Conservation (phyloP, 371 early-diverging fungal genomes). For the Amoeboaphelidium occidentale region DNA sequence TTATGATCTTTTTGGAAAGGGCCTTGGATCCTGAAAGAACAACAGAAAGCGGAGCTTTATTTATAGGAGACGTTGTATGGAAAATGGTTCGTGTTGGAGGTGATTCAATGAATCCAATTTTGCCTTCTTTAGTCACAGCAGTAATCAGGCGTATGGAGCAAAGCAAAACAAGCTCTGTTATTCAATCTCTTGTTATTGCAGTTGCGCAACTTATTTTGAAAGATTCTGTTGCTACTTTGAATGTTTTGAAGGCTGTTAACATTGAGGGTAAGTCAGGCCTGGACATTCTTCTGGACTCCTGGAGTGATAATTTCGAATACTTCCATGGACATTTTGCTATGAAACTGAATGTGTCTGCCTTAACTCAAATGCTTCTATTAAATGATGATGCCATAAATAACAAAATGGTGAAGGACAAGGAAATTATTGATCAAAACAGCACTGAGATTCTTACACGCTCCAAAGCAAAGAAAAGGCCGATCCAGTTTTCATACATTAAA, state of each 20-base stretch:
- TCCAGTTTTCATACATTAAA: too few relatives aligned
- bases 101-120: constrained; percentile 29
- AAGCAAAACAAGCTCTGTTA: constrained; percentile 44
- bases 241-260: constrained; percentile 27
- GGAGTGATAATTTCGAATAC: constrained; percentile 47
- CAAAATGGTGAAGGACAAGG: too few relatives aligned
- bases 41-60: too few relatives aligned
- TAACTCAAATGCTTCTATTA: too few relatives aligned
- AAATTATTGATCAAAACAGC: too few relatives aligned
- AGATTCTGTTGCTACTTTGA: constrained; percentile 30
- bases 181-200: constrained; percentile 61
- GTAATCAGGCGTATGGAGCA: constrained; percentile 36
- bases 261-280: constrained; percentile 31
- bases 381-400: too few relatives aligned
- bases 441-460: too few relatives aligned
- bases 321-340: constrained; percentile 45
- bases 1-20: too few relatives aligned
- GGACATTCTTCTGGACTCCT: constrained; percentile 34
- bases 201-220: constrained; percentile 53
- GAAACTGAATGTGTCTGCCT: too few relatives aligned
- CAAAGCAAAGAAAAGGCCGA: too few relatives aligned
- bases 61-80: too few relatives aligned
- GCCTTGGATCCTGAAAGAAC: too few relatives aligned
- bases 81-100: constrained; percentile 16
- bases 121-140: constrained; percentile 51